A percentile compares a stretch with the other conserved stretches of the same genome.
Evolutionary conservation across 768 basidiomycete species (phyloP).

Genomic region (Xerocomus spinulosus): DNA sequence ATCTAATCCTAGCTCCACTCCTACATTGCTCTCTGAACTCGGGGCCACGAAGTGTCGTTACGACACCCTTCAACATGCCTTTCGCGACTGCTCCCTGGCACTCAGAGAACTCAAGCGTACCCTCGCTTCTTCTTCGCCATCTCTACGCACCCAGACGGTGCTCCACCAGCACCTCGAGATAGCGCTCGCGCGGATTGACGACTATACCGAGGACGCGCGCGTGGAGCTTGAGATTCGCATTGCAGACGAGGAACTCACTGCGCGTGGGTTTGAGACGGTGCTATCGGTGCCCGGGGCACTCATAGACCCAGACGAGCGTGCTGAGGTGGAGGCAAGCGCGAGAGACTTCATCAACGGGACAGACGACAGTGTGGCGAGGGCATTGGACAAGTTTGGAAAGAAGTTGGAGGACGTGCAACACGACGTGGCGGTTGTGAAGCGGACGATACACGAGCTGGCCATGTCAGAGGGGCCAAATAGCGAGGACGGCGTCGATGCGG

Average conservation of each 20-base stretch:
- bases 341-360: constrained; percentile 32
- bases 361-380: constrained; percentile 29
- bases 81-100: constrained; percentile 66
- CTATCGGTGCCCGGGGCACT: constrained; percentile 52
- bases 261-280: constrained; percentile 65
- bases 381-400: constrained; percentile 43
- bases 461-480: background rate
- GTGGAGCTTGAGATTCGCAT: constrained; percentile 80
- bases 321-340: constrained; percentile 47
- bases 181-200: constrained; percentile 59
- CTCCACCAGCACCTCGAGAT: constrained; percentile 36
- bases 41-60: constrained; percentile 48
- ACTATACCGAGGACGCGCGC: constrained; percentile 73
- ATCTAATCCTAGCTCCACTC: background rate
- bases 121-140: constrained; percentile 10
- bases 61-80: constrained; percentile 54
- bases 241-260: constrained; percentile 64
- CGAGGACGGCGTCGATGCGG: background rate
- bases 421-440: constrained; percentile 69
- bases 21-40: constrained; percentile 46
- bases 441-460: constrained; percentile 45
- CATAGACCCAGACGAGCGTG: constrained; percentile 16
- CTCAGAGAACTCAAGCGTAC: constrained; percentile 51
- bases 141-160: background rate
- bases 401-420: constrained; percentile 74